phyloP scores from a whole-genome alignment of 306 rosid genomes.

The Cyamopsis tetragonoloba region DNA sequence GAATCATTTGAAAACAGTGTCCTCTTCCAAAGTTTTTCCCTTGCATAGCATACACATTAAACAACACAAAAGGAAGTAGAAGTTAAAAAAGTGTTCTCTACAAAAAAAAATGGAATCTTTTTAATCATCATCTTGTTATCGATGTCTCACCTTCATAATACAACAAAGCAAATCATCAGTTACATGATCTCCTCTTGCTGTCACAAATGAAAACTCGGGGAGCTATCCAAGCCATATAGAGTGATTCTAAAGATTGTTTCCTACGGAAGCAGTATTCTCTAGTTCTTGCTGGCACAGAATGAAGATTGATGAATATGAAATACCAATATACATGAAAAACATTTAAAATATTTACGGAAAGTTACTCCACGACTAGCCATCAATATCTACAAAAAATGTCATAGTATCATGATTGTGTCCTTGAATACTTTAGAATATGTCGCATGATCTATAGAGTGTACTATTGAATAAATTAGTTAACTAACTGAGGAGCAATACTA shows the following conservation, averaged over 20 bases:
- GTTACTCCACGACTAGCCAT: neutral
- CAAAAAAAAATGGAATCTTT: neutral
- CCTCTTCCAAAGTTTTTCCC: conserved; percentile 31
- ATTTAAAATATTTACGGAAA: neutral
- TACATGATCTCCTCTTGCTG: conserved; percentile 83
- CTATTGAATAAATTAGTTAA: neutral
- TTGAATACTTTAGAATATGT: neutral
- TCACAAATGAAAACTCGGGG: conserved; percentile 73
- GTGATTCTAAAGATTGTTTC: conserved; percentile 75
- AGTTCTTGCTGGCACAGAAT: conserved; percentile 40
- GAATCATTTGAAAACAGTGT: conserved; percentile 57
- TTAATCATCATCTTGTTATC: neutral
- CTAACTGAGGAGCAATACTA: neutral
- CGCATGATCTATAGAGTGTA: neutral
- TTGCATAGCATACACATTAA: conserved; percentile 8
- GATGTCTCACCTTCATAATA: conserved; percentile 54
- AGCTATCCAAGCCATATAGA: conserved; percentile 71
- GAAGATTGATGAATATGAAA: conserved; percentile 2
- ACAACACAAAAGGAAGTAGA: conserved; percentile 7
- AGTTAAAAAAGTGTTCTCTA: neutral
- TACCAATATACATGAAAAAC: neutral
- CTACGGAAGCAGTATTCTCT: conserved; percentile 59
- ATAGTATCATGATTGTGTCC: neutral
- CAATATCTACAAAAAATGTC: neutral
- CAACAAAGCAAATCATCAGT: conserved; percentile 68